phyloP scores from a whole-genome alignment of 495 filamentous ascomycete genomes.

The Aspergillus asperescens region DNA sequence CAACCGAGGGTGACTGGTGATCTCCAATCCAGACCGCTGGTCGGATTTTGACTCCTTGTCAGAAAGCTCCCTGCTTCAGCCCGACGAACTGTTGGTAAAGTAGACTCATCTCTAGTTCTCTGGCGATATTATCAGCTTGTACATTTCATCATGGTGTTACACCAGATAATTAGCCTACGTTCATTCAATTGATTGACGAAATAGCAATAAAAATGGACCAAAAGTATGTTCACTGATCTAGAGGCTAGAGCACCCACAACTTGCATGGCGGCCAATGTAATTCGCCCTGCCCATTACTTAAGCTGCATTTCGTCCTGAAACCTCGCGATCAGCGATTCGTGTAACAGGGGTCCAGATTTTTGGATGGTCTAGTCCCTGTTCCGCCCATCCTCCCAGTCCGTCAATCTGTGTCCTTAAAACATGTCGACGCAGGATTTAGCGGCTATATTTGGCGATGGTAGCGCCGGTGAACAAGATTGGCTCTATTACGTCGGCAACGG shows the following conservation, averaged over 20 bases:
- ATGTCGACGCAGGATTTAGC: no score
- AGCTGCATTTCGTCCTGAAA: not conserved
- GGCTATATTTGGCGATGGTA: slow-evolving; percentile 4
- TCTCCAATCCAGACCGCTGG: not conserved
- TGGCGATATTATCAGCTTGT: no score
- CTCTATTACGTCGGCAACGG: not conserved
- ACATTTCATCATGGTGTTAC: not conserved
- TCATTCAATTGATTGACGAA: not conserved
- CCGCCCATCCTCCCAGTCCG: not conserved
- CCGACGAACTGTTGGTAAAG: not conserved
- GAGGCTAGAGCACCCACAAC: slow-evolving; percentile 5
- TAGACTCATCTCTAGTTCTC: no score
- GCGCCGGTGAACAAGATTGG: slow-evolving; percentile 9
- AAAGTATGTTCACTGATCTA: slow-evolving; percentile 12
- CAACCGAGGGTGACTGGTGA: not conserved
- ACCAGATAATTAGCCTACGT: not conserved
- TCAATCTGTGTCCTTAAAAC: no score
- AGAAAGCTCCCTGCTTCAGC: not conserved
- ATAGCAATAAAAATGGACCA: not conserved
- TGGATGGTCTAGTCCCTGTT: not conserved
- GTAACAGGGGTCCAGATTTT: slow-evolving; percentile 14
- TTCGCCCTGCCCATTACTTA: slow-evolving; percentile 9
- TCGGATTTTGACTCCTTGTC: not conserved
- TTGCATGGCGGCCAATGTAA: not conserved
- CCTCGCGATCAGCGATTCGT: slow-evolving; percentile 9